Percentiles rank a stretch among this genome's conserved stretches.
These are phyloP conservation scores for Colletotrichum sp. DNA, from an alignment of 2,329 filamentous ascomycete genomes.

Conservation along the genomic window DNA sequence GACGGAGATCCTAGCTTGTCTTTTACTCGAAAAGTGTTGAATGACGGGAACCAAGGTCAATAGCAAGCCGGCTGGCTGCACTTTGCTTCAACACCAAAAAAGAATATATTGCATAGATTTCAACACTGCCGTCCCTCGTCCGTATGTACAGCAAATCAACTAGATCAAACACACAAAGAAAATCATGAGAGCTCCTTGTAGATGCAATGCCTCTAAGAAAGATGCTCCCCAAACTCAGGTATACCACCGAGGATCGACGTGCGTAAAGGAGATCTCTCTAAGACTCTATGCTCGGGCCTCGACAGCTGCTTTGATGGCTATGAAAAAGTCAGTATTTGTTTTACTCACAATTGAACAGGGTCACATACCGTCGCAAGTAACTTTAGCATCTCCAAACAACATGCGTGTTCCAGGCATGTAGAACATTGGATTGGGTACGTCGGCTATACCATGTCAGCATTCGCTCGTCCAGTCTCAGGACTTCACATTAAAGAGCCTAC, in stretches of 20 bases:
- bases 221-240: neutral
- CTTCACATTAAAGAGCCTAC: slow-evolving; percentile 45
- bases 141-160: neutral
- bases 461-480: neutral
- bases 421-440: slow-evolving; percentile 94
- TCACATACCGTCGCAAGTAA: slow-evolving; percentile 75
- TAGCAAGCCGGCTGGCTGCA: neutral
- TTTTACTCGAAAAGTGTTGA: neutral
- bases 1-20: neutral
- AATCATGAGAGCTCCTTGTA: neutral
- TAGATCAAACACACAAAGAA: neutral
- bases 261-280: slow-evolving; percentile 12
- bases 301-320: slow-evolving; percentile 46
- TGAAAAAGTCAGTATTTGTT: slow-evolving; percentile 25
- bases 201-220: slow-evolving; percentile 16
- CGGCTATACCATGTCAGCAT: slow-evolving; percentile 54
- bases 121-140: neutral
- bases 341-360: too few species aligned
- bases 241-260: neutral
- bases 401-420: slow-evolving; percentile 89
- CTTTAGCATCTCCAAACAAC: slow-evolving; percentile 90
- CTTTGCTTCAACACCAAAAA: neutral
- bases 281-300: slow-evolving; percentile 28
- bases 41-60: neutral
- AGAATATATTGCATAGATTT: neutral